Base-by-base conservation (phyloP, 441 rosid genomes). In the Sinapis alba region DNA sequence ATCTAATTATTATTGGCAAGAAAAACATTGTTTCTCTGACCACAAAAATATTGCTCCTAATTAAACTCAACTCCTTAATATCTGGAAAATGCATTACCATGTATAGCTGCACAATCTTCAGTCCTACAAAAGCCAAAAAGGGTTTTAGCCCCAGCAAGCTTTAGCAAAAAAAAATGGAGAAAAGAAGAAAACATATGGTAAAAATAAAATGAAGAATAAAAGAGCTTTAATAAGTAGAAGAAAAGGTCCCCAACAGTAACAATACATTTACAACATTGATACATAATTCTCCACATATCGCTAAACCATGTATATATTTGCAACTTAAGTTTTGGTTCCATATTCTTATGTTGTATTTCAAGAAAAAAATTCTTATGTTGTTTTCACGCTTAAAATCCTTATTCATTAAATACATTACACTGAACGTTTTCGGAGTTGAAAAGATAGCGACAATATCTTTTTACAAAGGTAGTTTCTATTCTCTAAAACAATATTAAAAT, bases 41-140 rank as follows among this genome's bases (percentile, higher is more conserved):
- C 11, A 23, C 7, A 51, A 51, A 50, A 19, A 8, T 5, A 19
- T 19, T 51, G 30, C 24, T 56, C 28, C 61, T 56, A 18, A 30
- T n/a, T 28, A 15, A 58, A 23, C 30, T 28, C n/a, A 71, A 12
- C 45, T 58, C 19, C 6, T 34, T 36, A 65, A 67, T 69, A 80
- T 65, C 81, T 83, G 84, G 63, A 78, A 72, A 78, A 78, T 56
- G 36, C 58, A 73, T 62, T 68, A 62, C 78, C 74, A 78, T 61
- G 67, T 41, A 73, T 78, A 68, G 86, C 77, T 65, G 77, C 82
- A 84, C 91, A 87, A 86, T 86, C 90, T 86, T 91, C 88, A 80
- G 79, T 80, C 84, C 94, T 81, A 89, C 89, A 84, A 90, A 90
- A 89, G 96, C 58, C 85, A 79, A 66, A 69, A 69, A 79, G 78